phyloP scores from a whole-genome alignment of 148 eudicot genomes.

The Fagopyrum homotropicum region DNA sequence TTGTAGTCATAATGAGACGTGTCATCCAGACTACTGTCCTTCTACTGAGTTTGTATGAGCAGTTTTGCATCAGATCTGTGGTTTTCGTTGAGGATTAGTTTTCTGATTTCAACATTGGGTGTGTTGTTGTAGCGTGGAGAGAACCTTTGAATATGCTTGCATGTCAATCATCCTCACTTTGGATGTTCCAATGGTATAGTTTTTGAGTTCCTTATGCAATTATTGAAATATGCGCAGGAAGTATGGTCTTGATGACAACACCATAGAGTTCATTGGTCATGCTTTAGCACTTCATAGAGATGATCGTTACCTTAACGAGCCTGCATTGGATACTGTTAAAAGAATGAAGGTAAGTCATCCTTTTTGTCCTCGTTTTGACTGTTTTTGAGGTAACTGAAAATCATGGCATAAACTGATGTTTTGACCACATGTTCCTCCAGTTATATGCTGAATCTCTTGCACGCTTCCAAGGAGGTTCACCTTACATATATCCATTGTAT shows the following conservation, averaged over 20 bases:
- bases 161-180: background rate
- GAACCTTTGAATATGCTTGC: too few relatives aligned
- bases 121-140: too few relatives aligned
- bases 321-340: conserved; percentile 89
- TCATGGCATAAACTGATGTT: conserved; percentile 2
- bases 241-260: conserved; percentile 92
- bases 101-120: too few relatives aligned
- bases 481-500: conserved; percentile 93
- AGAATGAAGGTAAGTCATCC: conserved; percentile 67
- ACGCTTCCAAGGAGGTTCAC: conserved; percentile 96
- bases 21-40: too few relatives aligned
- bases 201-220: background rate
- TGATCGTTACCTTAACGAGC: conserved; percentile 74
- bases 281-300: conserved; percentile 90
- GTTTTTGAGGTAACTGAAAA: background rate
- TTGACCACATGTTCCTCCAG: conserved; percentile 27
- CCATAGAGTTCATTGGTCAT: conserved; percentile 92
- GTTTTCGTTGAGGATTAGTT: too few relatives aligned
- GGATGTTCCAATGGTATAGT: background rate
- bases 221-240: conserved; percentile 35
- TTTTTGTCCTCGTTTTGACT: background rate
- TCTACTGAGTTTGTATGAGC: too few relatives aligned
- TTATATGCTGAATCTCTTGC: conserved; percentile 86
- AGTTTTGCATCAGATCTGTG: too few relatives aligned
- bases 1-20: background rate